A percentile compares a stretch with the other conserved stretches of the same genome.
Conservation (phyloP, 768 basidiomycete species). For the Boletus patriciae region DNA sequence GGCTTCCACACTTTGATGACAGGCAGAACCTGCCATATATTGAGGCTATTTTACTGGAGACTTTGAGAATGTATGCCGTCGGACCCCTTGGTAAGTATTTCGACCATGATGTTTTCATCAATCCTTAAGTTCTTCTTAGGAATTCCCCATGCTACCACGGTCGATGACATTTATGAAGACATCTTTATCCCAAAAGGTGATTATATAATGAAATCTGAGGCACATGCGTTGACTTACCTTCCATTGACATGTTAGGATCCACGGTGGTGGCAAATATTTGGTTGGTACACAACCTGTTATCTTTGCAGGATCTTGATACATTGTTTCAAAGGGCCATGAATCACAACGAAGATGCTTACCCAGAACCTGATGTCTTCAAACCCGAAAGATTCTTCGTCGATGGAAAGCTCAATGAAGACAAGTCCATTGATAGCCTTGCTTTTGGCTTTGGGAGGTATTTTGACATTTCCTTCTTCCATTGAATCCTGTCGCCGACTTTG, state of each 20-base stretch:
- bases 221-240: not conserved
- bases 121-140: slow-evolving; percentile 3
- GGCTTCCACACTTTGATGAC: slow-evolving; percentile 30
- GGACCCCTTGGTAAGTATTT: slow-evolving; percentile 24
- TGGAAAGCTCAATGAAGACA: slow-evolving; percentile 8
- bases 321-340: slow-evolving; percentile 15
- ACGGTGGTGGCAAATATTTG: slow-evolving; percentile 23
- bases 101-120: not conserved
- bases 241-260: slow-evolving; percentile 11
- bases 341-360: slow-evolving; percentile 9
- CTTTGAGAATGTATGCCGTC: slow-evolving; percentile 29
- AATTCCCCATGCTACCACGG: slow-evolving; percentile 19
- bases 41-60: slow-evolving; percentile 32
- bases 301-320: not conserved
- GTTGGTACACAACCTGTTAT: not conserved
- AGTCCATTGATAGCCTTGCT: not conserved
- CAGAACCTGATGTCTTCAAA: slow-evolving; percentile 28
- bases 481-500: not conserved
- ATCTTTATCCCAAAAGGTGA: slow-evolving; percentile 28
- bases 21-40: slow-evolving; percentile 28
- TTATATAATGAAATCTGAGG: not conserved
- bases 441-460: slow-evolving; percentile 29
- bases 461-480: not conserved
- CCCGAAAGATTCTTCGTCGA: slow-evolving; percentile 33
- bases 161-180: slow-evolving; percentile 18